Evolutionary conservation across 345 rosid species (phyloP).

Genomic region (Ceriops decandra): DNA sequence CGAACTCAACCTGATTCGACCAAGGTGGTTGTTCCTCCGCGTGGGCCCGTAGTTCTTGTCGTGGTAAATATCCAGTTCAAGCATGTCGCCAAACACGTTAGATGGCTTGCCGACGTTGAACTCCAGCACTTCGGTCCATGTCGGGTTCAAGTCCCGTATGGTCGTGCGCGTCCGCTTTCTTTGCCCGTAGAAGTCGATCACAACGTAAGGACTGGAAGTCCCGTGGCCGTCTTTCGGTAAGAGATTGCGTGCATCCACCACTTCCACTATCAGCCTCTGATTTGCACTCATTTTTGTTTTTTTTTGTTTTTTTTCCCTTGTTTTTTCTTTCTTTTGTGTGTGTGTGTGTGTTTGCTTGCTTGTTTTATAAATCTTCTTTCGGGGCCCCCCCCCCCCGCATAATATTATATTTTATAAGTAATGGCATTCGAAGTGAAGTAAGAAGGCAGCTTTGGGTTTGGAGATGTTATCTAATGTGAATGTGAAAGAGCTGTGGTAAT

Average conservation of each 20-base stretch:
- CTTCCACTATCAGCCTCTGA: constrained; percentile 69
- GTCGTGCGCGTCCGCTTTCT: constrained; percentile 55
- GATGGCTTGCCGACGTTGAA: constrained; percentile 59
- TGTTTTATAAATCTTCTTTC: neutral
- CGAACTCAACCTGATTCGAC: constrained; percentile 57
- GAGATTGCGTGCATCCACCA: constrained; percentile 67
- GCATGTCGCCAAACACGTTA: constrained; percentile 51
- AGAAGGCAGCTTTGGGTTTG: constrained; percentile 6
- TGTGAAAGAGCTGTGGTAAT: too few relatives aligned
- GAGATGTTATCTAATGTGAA: neutral
- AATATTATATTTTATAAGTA: neutral
- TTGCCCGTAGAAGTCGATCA: constrained; percentile 73
- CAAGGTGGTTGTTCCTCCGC: constrained; percentile 56
- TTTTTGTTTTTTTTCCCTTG: neutral
- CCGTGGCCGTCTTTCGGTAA: constrained; percentile 84
- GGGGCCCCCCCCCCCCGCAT: too few relatives aligned
- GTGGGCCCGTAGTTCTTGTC: constrained; percentile 75
- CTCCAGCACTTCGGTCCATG: constrained; percentile 71
- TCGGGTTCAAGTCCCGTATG: constrained; percentile 61
- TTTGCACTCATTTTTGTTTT: constrained; percentile 35
- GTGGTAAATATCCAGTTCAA: constrained; percentile 70
- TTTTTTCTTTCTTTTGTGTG: neutral
- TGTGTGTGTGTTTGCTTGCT: neutral
- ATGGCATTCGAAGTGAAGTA: neutral
- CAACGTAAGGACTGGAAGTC: constrained; percentile 80